Evolutionary conservation across 2,329 filamentous ascomycete genomes (phyloP).

Genomic region (Tolypocladium endophyticum): DNA sequence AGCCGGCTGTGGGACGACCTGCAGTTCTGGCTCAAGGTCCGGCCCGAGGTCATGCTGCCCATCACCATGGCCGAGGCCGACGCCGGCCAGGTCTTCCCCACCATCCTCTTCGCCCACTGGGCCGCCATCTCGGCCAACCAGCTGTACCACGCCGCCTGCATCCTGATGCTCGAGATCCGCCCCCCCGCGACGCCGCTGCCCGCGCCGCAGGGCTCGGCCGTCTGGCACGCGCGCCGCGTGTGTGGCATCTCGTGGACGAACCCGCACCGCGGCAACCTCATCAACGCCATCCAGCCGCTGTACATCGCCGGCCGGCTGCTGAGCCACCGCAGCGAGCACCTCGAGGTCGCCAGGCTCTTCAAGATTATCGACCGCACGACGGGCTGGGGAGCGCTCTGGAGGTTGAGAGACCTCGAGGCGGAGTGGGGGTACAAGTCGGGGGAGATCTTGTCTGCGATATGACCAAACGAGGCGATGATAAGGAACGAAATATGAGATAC

Average conservation of each 20-base stretch:
- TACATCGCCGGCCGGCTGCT: background rate
- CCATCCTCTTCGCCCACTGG: background rate
- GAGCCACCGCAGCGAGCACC: background rate
- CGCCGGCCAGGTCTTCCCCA: background rate
- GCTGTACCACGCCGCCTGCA: background rate
- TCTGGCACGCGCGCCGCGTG: slow-evolving; percentile 21
- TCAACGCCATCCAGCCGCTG: background rate
- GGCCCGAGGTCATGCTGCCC: background rate
- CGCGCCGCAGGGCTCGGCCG: slow-evolving; percentile 7
- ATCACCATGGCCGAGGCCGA: background rate
- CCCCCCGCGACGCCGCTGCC: slow-evolving; percentile 17
- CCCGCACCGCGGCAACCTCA: background rate
- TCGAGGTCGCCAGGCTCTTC: background rate
- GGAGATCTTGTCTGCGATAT: background rate
- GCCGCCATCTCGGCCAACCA: background rate
- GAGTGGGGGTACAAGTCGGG: background rate
- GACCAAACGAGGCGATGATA: background rate
- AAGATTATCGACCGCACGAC: background rate
- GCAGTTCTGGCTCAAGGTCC: background rate
- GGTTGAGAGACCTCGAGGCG: background rate
- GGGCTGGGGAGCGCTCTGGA: background rate
- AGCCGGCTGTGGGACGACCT: background rate
- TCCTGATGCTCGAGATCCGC: slow-evolving; percentile 19
- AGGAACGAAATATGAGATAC: background rate
- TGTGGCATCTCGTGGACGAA: slow-evolving; percentile 42